These are phyloP conservation scores for Talaromyces proteolyticus DNA, from an alignment of 495 filamentous ascomycete species.

Conservation along the genomic window DNA sequence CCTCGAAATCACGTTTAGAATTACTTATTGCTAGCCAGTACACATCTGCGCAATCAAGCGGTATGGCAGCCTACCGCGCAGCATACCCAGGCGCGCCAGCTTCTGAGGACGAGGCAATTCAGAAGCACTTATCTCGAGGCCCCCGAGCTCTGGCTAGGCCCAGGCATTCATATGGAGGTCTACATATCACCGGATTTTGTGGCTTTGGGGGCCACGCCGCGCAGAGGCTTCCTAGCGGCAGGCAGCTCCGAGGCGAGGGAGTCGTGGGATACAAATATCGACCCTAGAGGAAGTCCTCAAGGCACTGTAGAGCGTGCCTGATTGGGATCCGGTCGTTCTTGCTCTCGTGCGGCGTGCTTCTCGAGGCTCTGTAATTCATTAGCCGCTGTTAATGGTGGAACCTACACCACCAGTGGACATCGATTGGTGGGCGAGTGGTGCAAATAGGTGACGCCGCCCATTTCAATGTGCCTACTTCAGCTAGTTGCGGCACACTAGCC, in stretches of 20 bases:
- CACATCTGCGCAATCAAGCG: constrained; percentile 9
- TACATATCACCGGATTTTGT: not conserved
- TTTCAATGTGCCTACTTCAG: constrained; percentile 64
- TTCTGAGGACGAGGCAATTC: constrained; percentile 8
- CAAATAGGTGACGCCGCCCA: constrained; percentile 70
- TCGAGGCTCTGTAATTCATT: constrained; percentile 53
- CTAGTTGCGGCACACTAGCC: constrained; percentile 65
- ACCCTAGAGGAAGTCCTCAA: constrained; percentile 53
- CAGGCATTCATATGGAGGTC: constrained; percentile 16
- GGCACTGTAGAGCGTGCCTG: constrained; percentile 42
- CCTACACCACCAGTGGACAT: constrained; percentile 60
- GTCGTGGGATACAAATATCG: constrained; percentile 48
- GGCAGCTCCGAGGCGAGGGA: constrained; percentile 22
- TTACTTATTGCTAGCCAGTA: constrained; percentile 27
- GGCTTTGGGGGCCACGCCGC: not conserved
- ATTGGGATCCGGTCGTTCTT: constrained; percentile 59
- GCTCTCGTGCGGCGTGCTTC: constrained; percentile 57
- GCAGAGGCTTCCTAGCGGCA: too few species aligned
- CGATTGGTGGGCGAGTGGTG: constrained; percentile 49
- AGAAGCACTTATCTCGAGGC: constrained; percentile 3
- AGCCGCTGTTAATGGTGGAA: constrained; percentile 69
- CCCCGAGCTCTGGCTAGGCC: constrained; percentile 18
- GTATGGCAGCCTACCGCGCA: constrained; percentile 13
- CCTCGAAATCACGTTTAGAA: constrained; percentile 28
- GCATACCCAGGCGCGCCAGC: constrained; percentile 11